phyloP scores from a whole-genome alignment of 2,329 filamentous ascomycete genomes.

The Drechslerella stenobrocha region DNA sequence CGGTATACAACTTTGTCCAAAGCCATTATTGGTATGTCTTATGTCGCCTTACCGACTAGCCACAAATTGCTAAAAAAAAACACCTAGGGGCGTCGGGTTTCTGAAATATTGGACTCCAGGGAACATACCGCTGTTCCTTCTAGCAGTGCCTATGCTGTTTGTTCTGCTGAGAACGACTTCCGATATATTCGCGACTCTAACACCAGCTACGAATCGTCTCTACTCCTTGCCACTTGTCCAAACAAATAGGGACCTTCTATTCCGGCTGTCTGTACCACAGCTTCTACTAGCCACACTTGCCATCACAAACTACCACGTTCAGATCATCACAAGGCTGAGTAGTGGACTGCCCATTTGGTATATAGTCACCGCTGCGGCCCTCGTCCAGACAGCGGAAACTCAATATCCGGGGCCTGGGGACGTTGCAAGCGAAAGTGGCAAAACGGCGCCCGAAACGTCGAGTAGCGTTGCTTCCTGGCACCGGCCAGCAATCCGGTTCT shows the following conservation, averaged over 20 bases:
- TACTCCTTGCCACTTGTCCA: constrained; percentile 21
- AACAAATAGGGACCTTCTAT: constrained; percentile 54
- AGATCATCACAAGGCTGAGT: constrained; percentile 86
- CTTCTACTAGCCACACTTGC: constrained; percentile 71
- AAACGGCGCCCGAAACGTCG: constrained; percentile 1
- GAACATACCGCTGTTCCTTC: constrained; percentile 83
- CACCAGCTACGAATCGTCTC: constrained; percentile 6
- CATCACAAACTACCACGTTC: constrained; percentile 82
- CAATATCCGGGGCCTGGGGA: constrained; percentile 15
- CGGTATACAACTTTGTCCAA: constrained; percentile 91
- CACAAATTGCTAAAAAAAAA: constrained; percentile 49
- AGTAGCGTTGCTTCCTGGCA: constrained; percentile 49
- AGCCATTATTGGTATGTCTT: constrained; percentile 75
- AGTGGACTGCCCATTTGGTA: constrained; percentile 92
- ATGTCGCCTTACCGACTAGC: constrained; percentile 1
- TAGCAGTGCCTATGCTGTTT: constrained; percentile 76
- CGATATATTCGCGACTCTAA: constrained; percentile 9
- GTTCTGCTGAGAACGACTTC: constrained; percentile 61
- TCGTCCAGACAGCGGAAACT: constrained; percentile 12
- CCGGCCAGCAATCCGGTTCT: constrained; percentile 64
- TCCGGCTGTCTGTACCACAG: constrained; percentile 71
- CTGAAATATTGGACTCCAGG: constrained; percentile 85
- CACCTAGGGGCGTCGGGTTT: constrained; percentile 77
- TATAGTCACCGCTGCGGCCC: constrained; percentile 62
- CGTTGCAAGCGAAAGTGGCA: constrained; percentile 49